Evolutionary conservation across 306 rosid genomes (phyloP).

Genomic region (peach (Prunus persica)): DNA sequence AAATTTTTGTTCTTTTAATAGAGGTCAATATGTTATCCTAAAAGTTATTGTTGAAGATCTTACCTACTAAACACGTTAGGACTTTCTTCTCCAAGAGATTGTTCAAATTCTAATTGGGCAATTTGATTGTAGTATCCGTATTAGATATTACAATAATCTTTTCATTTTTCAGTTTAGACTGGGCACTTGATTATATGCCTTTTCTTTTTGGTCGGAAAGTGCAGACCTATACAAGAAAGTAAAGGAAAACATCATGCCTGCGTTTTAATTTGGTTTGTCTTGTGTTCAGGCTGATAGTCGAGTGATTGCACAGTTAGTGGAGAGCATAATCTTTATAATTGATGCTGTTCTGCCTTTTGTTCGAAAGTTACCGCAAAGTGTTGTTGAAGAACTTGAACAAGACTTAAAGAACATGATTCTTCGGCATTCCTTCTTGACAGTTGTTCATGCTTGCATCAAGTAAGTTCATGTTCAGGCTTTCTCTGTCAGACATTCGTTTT

Average conservation of each 20-base stretch:
- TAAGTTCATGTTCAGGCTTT: constrained; percentile 31
- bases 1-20: not conserved
- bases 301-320: constrained; percentile 70
- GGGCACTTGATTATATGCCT: not conserved
- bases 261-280: constrained; percentile 22
- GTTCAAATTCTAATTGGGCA: too few species aligned
- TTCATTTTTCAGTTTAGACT: not conserved
- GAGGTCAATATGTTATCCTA: not conserved
- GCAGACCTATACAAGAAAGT: constrained; percentile 6
- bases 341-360: constrained; percentile 88
- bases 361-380: constrained; percentile 70
- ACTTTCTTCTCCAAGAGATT: not conserved
- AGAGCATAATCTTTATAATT: constrained; percentile 89
- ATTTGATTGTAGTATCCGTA: too few species aligned
- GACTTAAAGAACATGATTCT: constrained; percentile 93
- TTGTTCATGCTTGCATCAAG: constrained; percentile 99
- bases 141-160: not conserved
- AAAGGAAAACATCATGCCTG: constrained; percentile 6
- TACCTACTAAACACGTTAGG: not conserved
- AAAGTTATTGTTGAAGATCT: not conserved
- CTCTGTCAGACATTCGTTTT: not conserved
- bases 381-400: constrained; percentile 87
- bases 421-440: constrained; percentile 89
- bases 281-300: constrained; percentile 74
- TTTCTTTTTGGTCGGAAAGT: not conserved